Evolutionary conservation across 768 basidiomycete species (phyloP).

Genomic region (Cystofilobasidium capitatum): DNA sequence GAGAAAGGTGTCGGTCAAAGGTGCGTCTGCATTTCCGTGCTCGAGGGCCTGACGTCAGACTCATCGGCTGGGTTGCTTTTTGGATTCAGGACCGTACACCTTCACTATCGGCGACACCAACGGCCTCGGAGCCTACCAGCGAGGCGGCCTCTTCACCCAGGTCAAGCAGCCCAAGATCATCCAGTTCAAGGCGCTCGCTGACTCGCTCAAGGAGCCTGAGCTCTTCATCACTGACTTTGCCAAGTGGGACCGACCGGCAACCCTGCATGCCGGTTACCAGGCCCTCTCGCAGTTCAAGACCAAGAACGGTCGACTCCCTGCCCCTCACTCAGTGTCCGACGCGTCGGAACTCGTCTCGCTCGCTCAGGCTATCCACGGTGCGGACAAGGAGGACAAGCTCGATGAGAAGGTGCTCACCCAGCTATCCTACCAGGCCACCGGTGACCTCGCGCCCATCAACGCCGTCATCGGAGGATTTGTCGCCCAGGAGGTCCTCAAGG

Average conservation of each 20-base stretch:
- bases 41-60: neutral
- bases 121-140: slow-evolving; percentile 61
- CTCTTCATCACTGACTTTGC: slow-evolving; percentile 92
- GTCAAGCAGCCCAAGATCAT: slow-evolving; percentile 98
- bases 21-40: slow-evolving; percentile 29
- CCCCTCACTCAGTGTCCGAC: slow-evolving; percentile 71
- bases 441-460: slow-evolving; percentile 77
- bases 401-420: slow-evolving; percentile 69
- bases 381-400: slow-evolving; percentile 52
- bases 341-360: slow-evolving; percentile 60
- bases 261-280: slow-evolving; percentile 89
- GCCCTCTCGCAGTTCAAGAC: slow-evolving; percentile 68
- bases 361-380: slow-evolving; percentile 56
- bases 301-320: slow-evolving; percentile 58
- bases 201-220: slow-evolving; percentile 71
- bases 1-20: slow-evolving; percentile 82
- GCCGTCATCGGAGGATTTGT: slow-evolving; percentile 96
- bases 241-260: slow-evolving; percentile 85
- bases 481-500: slow-evolving; percentile 94
- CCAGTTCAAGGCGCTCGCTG: slow-evolving; percentile 87
- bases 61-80: neutral
- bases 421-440: slow-evolving; percentile 80
- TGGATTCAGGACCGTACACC: slow-evolving; percentile 65
- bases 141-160: slow-evolving; percentile 91
- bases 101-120: slow-evolving; percentile 91